A percentile compares a stretch with the other conserved stretches of the same genome.
Evolutionary conservation across 176 grass and related monocot genomes (phyloP).

Genomic region (Triticum aestivum): IWGSC_CS_RefSeq_v2.1 NC_057800.1:589799229-589799728

Average conservation of each 20-base stretch:
- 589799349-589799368: slow-evolving; percentile 1
- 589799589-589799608: slow-evolving; percentile 33
- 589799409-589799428: neutral
- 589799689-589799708: slow-evolving; percentile 55
- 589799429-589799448: neutral
- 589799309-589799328: neutral
- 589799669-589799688: slow-evolving; percentile 46
- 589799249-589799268: neutral
- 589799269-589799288: neutral
- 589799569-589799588: slow-evolving; percentile 51
- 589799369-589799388: slow-evolving; percentile 1
- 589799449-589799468: slow-evolving; percentile 16
- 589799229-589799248: neutral
- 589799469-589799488: slow-evolving; percentile 72
- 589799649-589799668: slow-evolving; percentile 43
- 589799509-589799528: slow-evolving; percentile 78
- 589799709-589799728: slow-evolving; percentile 58
- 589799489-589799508: slow-evolving; percentile 85
- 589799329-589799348: neutral
- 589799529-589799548: slow-evolving; percentile 74
- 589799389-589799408: neutral
- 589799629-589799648: slow-evolving; percentile 44
- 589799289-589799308: neutral
- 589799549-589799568: slow-evolving; percentile 52
- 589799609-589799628: slow-evolving; percentile 43